Conservation (phyloP, 2,329 filamentous ascomycete genomes). For the Calycina marina region DNA sequence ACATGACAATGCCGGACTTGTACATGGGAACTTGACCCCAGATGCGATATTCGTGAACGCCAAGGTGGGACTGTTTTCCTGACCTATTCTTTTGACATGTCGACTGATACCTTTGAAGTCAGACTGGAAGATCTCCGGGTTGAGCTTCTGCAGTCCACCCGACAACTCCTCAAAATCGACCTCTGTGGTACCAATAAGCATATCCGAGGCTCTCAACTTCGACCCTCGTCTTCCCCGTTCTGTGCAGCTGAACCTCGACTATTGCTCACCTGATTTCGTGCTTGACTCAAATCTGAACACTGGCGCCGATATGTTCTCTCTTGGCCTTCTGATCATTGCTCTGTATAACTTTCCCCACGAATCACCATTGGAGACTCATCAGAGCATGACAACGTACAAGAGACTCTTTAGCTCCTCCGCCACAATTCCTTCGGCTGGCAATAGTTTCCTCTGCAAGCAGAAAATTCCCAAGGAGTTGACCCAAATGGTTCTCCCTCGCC, state of each 20-base stretch:
- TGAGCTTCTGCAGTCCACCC: slow-evolving; percentile 74
- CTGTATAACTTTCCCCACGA: slow-evolving; percentile 89
- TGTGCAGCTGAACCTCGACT: slow-evolving; percentile 86
- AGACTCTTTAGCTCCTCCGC: slow-evolving; percentile 67
- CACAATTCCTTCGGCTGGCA: slow-evolving; percentile 61
- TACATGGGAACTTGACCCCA: slow-evolving; percentile 88
- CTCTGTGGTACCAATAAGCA: slow-evolving; percentile 63
- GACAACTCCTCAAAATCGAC: slow-evolving; percentile 61
- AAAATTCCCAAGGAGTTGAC: slow-evolving; percentile 68
- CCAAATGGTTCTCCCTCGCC: slow-evolving; percentile 60
- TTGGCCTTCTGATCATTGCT: slow-evolving; percentile 76
- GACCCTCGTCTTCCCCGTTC: slow-evolving; percentile 68
- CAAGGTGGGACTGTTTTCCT: slow-evolving; percentile 44
- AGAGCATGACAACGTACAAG: slow-evolving; percentile 73
- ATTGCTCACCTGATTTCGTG: slow-evolving; percentile 86
- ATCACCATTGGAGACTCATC: slow-evolving; percentile 72
- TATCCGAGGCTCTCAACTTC: slow-evolving; percentile 72
- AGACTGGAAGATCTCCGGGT: slow-evolving; percentile 97
- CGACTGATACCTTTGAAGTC: slow-evolving; percentile 40
- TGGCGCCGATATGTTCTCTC: slow-evolving; percentile 82
- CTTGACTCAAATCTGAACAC: slow-evolving; percentile 77
- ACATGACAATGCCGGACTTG: slow-evolving; percentile 84
- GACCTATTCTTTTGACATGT: slow-evolving; percentile 1
- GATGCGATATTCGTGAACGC: slow-evolving; percentile 89
- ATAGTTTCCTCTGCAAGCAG: slow-evolving; percentile 72